Percentiles rank a stretch among this genome's conserved stretches.
phyloP scores from a whole-genome alignment of 2,329 filamentous ascomycete species.

The Rosellinia necatrix region DNA sequence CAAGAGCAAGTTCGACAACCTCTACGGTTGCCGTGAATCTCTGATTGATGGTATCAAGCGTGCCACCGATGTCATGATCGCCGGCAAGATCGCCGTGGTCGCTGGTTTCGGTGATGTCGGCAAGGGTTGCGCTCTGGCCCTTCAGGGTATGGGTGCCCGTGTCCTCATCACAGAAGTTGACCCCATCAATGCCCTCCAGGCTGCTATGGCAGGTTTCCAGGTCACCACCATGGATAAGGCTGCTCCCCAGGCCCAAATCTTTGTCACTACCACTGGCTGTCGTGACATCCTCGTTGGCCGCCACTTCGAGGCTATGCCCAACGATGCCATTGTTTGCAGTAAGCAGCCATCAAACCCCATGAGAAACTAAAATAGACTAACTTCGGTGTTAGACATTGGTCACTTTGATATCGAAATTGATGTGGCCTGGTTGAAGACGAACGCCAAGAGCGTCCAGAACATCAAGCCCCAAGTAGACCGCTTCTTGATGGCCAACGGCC shows the following conservation, averaged over 20 bases:
- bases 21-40: slow-evolving; percentile 99
- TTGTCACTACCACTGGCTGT: slow-evolving; percentile 98
- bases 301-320: slow-evolving; percentile 95
- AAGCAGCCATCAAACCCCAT: slow-evolving; percentile 45
- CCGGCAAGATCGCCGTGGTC: slow-evolving; percentile 96
- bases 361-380: slow-evolving; percentile 27
- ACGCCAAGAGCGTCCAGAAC: slow-evolving; percentile 90
- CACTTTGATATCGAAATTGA: slow-evolving; percentile 99
- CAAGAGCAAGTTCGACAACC: slow-evolving; percentile 99
- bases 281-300: slow-evolving; percentile 90
- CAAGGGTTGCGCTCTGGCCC: slow-evolving; percentile 96
- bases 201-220: slow-evolving; percentile 95
- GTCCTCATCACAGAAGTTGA: slow-evolving; percentile 97
- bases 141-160: slow-evolving; percentile 95
- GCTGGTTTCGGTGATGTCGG: slow-evolving; percentile 99
- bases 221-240: slow-evolving; percentile 99
- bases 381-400: slow-evolving; percentile 74
- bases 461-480: slow-evolving; percentile 99
- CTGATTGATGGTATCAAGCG: slow-evolving; percentile 99
- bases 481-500: slow-evolving; percentile 90
- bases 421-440: slow-evolving; percentile 98
- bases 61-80: slow-evolving; percentile 99
- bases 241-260: slow-evolving; percentile 87
- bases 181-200: slow-evolving; percentile 99
- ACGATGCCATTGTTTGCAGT: slow-evolving; percentile 99